phyloP scores from a whole-genome alignment of 805 yeast genomes.

The Candida nemodendra region DNA sequence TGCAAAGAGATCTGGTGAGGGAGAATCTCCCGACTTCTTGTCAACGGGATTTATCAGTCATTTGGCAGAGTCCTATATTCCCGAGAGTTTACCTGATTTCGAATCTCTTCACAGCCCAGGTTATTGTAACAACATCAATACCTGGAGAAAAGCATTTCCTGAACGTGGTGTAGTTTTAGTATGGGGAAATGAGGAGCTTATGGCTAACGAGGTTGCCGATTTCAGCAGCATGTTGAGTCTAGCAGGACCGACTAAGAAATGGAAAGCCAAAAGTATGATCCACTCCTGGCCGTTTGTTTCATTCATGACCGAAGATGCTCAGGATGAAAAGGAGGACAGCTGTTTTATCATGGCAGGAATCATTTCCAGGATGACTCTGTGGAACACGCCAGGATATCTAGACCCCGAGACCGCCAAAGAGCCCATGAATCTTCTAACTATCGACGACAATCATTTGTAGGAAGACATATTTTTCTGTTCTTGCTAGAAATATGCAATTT shows the following conservation, averaged over 20 bases:
- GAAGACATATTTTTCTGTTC: too few relatives aligned
- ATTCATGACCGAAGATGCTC: constrained; percentile 40
- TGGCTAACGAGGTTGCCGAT: constrained; percentile 37
- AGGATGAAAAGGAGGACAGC: constrained; percentile 44
- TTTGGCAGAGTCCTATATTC: constrained; percentile 14
- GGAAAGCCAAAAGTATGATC: constrained; percentile 33
- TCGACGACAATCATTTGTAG: constrained; percentile 31
- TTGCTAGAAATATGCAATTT: too few relatives aligned
- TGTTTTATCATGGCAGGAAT: constrained; percentile 38
- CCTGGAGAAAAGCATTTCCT: constrained; percentile 45
- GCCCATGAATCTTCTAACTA: constrained; percentile 35
- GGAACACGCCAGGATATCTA: constrained; percentile 35
- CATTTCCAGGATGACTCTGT: constrained; percentile 43
- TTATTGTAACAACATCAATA: constrained; percentile 25
- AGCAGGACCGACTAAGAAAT: constrained; percentile 34
- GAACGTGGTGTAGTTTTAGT: constrained; percentile 38
- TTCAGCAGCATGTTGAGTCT: constrained; percentile 28
- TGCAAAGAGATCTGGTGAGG: constrained; percentile 10
- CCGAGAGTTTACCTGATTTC: constrained; percentile 13
- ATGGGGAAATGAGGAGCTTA: constrained; percentile 44
- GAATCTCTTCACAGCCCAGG: constrained; percentile 35
- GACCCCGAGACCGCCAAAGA: constrained; percentile 23
- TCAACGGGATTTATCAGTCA: constrained; percentile 15
- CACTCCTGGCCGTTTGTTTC: constrained; percentile 51
- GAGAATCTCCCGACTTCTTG: constrained; percentile 19